Conservation (phyloP, 192 early-diverging fungal genomes). For the Mortierella claussenii region DNA sequence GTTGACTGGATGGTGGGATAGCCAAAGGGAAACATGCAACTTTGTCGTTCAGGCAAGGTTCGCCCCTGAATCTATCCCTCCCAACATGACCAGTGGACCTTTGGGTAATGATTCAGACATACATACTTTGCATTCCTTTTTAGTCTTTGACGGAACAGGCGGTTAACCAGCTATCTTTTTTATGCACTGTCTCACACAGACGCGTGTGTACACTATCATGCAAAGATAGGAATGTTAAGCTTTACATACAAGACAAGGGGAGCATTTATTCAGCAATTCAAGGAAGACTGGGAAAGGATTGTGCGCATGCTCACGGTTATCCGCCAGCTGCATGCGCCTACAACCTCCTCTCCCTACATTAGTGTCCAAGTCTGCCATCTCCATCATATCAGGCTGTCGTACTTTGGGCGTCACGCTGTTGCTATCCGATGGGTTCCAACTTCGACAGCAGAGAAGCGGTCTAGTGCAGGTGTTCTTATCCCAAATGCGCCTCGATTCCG, state of each 20-base stretch:
- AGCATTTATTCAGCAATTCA: conserved; percentile 36
- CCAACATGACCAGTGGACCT: conserved; percentile 26
- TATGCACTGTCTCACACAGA: background rate
- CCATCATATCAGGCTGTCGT: conserved; percentile 29
- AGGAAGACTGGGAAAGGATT: conserved; percentile 48
- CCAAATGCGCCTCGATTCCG: conserved; percentile 39
- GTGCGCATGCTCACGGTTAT: conserved; percentile 38
- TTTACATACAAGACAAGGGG: conserved; percentile 44
- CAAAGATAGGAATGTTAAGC: conserved; percentile 16
- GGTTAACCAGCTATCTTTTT: background rate
- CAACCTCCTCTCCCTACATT: conserved; percentile 22
- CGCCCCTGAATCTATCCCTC: conserved; percentile 11
- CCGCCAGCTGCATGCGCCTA: conserved; percentile 46
- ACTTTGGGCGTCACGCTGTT: conserved; percentile 21
- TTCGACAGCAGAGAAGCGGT: conserved; percentile 14
- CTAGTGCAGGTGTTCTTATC: conserved; percentile 17
- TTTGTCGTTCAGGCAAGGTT: conserved; percentile 49
- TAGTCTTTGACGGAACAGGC: background rate
- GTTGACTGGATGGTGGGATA: conserved; percentile 50
- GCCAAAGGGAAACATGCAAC: conserved; percentile 43
- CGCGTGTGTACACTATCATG: conserved; percentile 15
- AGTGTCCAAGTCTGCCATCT: conserved; percentile 17
- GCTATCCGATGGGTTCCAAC: conserved; percentile 30
- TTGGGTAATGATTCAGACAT: no score
- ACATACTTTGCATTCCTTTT: no score